Evolutionary conservation across 2,329 filamentous ascomycete species (phyloP).

Genomic region (Fusarium chaquense): DNA sequence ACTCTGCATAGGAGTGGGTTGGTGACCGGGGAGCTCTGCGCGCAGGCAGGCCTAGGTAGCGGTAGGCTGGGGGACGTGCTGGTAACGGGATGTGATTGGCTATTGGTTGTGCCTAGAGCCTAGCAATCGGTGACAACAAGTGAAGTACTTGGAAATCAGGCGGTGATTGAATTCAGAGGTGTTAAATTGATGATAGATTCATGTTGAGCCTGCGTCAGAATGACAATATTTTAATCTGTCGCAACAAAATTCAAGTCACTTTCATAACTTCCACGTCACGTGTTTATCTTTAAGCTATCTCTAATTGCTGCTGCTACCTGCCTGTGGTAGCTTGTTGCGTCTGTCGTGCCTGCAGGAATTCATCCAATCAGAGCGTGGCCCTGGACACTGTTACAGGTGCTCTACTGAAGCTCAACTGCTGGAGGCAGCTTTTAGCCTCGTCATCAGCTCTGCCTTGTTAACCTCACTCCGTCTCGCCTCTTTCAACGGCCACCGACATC

Average conservation of each 20-base stretch:
- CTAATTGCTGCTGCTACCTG: neutral
- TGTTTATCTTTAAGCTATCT: slow-evolving; percentile 40
- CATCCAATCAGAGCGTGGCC: slow-evolving; percentile 46
- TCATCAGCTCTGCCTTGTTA: slow-evolving; percentile 60
- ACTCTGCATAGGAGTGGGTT: slow-evolving; percentile 42
- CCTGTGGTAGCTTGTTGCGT: neutral
- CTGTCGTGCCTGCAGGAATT: neutral
- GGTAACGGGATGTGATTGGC: slow-evolving; percentile 40
- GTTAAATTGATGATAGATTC: neutral
- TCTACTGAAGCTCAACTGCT: slow-evolving; percentile 44
- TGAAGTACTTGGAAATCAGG: slow-evolving; percentile 11
- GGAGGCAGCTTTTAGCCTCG: slow-evolving; percentile 67
- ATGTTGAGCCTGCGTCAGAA: neutral
- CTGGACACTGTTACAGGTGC: slow-evolving; percentile 13
- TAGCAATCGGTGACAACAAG: slow-evolving; percentile 12
- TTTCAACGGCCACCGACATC: slow-evolving; percentile 37
- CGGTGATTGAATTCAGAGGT: slow-evolving; percentile 6
- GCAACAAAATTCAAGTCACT: slow-evolving; percentile 18
- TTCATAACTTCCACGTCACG: slow-evolving; percentile 46
- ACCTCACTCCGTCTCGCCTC: slow-evolving; percentile 39
- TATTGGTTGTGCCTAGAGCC: slow-evolving; percentile 15
- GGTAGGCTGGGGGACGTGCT: slow-evolving; percentile 45
- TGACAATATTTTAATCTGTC: slow-evolving; percentile 13
- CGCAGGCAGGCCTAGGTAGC: slow-evolving; percentile 31
- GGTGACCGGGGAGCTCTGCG: slow-evolving; percentile 40